A percentile compares a stretch with the other conserved stretches of the same genome.
Conservation (phyloP, 371 early-diverging fungal genomes). For the Amoeboaphelidium protococcarum region DNA sequence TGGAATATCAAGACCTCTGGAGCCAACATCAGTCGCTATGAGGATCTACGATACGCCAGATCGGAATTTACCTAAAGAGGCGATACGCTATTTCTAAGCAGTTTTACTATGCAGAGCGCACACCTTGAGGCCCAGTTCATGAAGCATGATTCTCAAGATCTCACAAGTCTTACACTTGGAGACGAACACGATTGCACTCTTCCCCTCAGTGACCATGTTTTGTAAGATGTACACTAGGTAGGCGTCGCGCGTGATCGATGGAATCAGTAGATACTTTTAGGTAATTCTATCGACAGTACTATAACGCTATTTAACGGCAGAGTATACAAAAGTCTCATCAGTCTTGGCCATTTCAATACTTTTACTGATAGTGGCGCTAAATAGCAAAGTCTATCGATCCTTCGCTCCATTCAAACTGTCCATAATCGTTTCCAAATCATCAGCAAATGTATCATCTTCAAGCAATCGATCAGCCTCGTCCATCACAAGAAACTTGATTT, state of each 20-base stretch:
- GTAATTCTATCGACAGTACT: slow-evolving; percentile 70
- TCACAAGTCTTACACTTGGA: slow-evolving; percentile 70
- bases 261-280: slow-evolving; percentile 66
- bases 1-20: slow-evolving; percentile 88
- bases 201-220: slow-evolving; percentile 66
- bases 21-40: slow-evolving; percentile 91
- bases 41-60: slow-evolving; percentile 31
- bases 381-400: slow-evolving; percentile 74
- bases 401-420: slow-evolving; percentile 75
- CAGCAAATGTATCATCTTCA: slow-evolving; percentile 79
- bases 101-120: slow-evolving; percentile 9
- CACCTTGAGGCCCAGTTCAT: slow-evolving; percentile 5
- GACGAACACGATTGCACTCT: slow-evolving; percentile 11
- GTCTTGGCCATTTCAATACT: slow-evolving; percentile 3
- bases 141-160: not conserved
- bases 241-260: slow-evolving; percentile 75
- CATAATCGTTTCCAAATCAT: slow-evolving; percentile 78
- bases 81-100: slow-evolving; percentile 7
- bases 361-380: slow-evolving; percentile 92
- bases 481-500: slow-evolving; percentile 64
- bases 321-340: not conserved
- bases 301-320: slow-evolving; percentile 1
- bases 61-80: slow-evolving; percentile 10
- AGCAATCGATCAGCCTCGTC: slow-evolving; percentile 96
- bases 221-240: slow-evolving; percentile 73